Base-by-base conservation (phyloP, 108 stramenopile genomes). In the Stephanodiscus minutulus region DNA sequence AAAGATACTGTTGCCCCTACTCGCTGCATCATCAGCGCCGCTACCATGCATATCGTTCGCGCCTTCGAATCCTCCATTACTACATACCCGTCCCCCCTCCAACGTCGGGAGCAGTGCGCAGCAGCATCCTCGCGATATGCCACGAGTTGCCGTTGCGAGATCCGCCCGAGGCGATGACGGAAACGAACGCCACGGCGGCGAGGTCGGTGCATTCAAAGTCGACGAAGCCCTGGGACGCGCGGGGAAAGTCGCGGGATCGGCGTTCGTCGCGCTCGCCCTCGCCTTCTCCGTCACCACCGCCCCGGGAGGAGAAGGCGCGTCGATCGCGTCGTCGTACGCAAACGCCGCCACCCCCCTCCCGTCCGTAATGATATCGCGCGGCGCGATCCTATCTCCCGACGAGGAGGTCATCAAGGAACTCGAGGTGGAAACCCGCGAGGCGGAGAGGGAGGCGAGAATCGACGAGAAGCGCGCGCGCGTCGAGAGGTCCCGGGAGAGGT, bases 371-470 rank as follows among this genome's bases (percentile, higher is more conserved):
- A 13, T 52, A 6, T 25, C 68, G 47, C 27, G 55, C 20, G 20
- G 13, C 7, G 46, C 15, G 9, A 33, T 37, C 54, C 22, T 44
- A 39, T 9, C 43, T 7, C 36, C 17, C 37, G 79, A 74, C 31
- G 62, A 74, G 13, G 37, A 35, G 13, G 52, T 44, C 6, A 49
- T 79, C 29, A 43, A 73, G 47, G 36, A 31, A 13, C 59, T 84
- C 7, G 76, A 81, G 60, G 24, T 72, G 56, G 83, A 84, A 57
- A 76, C 76, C 17, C 68, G 69, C 10, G 72, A 41, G n/a, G 71
- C 56, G 53, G 81, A 81, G 50, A 73, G 77, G 41, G 67, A 69
- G 69, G 71, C 76, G 3, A 48, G 53, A 15, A 25, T 18, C 27
- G 76, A 81, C 25, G 66, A 41, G 13, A 73, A 64, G 54, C 72